These are phyloP conservation scores for Cercospora sojina DNA, from an alignment of 2,329 filamentous ascomycete genomes.

Conservation along the genomic window DNA sequence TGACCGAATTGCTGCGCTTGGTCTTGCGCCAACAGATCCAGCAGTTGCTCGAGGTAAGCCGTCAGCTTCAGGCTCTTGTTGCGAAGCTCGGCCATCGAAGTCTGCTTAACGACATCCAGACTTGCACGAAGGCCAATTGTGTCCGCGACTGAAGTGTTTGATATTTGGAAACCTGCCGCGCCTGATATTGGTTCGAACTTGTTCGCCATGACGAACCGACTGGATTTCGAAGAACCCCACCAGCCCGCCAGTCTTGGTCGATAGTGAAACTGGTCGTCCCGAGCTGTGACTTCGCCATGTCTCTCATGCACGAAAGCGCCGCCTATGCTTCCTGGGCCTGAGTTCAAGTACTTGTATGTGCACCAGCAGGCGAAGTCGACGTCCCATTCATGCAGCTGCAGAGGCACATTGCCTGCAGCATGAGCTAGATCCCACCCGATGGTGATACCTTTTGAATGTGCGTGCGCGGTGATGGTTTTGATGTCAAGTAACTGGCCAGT, in stretches of 20 bases:
- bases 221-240: slow-evolving; percentile 79
- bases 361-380: slow-evolving; percentile 94
- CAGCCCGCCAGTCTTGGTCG: slow-evolving; percentile 72
- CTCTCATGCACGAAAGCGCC: slow-evolving; percentile 77
- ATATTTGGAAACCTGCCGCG: slow-evolving; percentile 79
- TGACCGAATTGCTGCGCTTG: slow-evolving; percentile 17
- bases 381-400: slow-evolving; percentile 80
- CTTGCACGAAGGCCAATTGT: slow-evolving; percentile 72
- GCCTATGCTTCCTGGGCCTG: slow-evolving; percentile 76
- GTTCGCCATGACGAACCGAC: slow-evolving; percentile 81
- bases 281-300: slow-evolving; percentile 59
- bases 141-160: slow-evolving; percentile 78
- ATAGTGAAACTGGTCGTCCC: slow-evolving; percentile 48
- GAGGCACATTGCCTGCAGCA: slow-evolving; percentile 77
- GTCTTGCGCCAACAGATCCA: slow-evolving; percentile 40
- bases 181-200: slow-evolving; percentile 73
- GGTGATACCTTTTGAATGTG: slow-evolving; percentile 66
- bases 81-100: slow-evolving; percentile 66
- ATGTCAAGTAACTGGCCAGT: slow-evolving; percentile 89
- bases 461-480: slow-evolving; percentile 71
- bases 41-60: slow-evolving; percentile 69
- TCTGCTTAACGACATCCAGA: slow-evolving; percentile 70
- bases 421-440: slow-evolving; percentile 90
- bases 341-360: slow-evolving; percentile 92
- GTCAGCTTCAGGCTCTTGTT: slow-evolving; percentile 72